Conservation (phyloP, 495 filamentous ascomycete species). For the Penicillium verhagenii region DNA sequence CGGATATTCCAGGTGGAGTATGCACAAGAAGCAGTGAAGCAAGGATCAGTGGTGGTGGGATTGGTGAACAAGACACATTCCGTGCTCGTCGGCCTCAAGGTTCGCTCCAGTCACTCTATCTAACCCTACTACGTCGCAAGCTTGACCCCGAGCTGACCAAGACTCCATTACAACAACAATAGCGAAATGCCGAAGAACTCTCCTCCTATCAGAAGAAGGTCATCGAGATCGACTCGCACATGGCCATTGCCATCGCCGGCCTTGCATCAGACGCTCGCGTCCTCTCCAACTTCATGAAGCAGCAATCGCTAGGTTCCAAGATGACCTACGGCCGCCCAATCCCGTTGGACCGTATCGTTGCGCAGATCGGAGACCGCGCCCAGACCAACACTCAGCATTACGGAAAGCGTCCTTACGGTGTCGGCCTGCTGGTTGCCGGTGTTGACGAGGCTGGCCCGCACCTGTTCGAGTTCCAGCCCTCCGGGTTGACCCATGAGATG, state of each 20-base stretch:
- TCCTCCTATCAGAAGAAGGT: constrained; percentile 99
- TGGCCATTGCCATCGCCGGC: constrained; percentile 92
- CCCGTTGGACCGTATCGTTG: constrained; percentile 80
- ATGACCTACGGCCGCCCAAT: constrained; percentile 95
- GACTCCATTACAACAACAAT: constrained; percentile 2
- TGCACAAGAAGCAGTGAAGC: constrained; percentile 97
- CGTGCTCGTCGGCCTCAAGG: constrained; percentile 95
- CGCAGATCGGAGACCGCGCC: constrained; percentile 90
- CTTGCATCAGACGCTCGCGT: constrained; percentile 98
- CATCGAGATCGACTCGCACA: constrained; percentile 93
- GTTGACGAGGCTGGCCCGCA: constrained; percentile 92
- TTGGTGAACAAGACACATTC: constrained; percentile 96
- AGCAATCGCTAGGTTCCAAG: constrained; percentile 91
- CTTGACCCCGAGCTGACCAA: constrained; percentile 1
- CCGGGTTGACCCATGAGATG: constrained; percentile 96
- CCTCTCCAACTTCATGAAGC: constrained; percentile 99
- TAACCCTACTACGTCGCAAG: constrained; percentile 1
- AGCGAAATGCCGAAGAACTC: constrained; percentile 99
- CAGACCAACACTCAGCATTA: constrained; percentile 98
- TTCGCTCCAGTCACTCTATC: constrained; percentile 40
- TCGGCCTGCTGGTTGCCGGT: constrained; percentile 88
- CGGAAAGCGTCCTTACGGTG: constrained; percentile 94
- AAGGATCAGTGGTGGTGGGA: constrained; percentile 96
- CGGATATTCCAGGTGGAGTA: constrained; percentile 99
- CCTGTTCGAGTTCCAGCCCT: constrained; percentile 97